Conservation (phyloP, 257 asterid genomes). For the Solanum paucissectum region DNA sequence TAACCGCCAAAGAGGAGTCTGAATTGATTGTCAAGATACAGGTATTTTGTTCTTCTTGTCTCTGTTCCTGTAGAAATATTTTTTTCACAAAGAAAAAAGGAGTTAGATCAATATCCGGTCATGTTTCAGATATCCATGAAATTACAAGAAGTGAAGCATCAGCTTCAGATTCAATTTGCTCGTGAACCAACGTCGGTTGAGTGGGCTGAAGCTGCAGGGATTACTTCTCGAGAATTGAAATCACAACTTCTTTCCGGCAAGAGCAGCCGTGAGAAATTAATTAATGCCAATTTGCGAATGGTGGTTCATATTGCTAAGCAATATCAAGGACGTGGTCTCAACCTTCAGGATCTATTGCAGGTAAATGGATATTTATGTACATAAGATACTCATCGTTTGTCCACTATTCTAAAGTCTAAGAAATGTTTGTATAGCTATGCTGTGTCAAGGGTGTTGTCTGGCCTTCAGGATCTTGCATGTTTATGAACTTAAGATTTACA, state of each 20-base stretch:
- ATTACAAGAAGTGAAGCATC: constrained; percentile 46
- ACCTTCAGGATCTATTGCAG: constrained; percentile 81
- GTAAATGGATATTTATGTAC: constrained; percentile 23
- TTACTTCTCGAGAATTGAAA: constrained; percentile 45
- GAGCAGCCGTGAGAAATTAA: constrained; percentile 66
- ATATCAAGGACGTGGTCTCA: constrained; percentile 83
- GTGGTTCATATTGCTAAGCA: constrained; percentile 90
- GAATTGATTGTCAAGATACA: constrained; percentile 63
- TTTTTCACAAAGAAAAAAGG: background rate
- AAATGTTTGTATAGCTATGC: background rate
- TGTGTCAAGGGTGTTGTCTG: background rate
- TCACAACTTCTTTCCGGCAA: constrained; percentile 47
- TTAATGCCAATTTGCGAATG: constrained; percentile 80
- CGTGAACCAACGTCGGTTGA: constrained; percentile 72
- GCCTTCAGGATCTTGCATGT: background rate
- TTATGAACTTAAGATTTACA: background rate
- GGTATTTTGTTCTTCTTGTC: constrained; percentile 24
- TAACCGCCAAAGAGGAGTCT: constrained; percentile 64
- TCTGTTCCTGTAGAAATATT: background rate
- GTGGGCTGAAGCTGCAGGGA: constrained; percentile 75
- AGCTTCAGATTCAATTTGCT: constrained; percentile 47
- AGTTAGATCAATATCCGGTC: background rate
- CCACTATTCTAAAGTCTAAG: background rate
- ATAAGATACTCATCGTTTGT: constrained; percentile 2
- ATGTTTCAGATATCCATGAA: constrained; percentile 42